Conservation (phyloP, 768 basidiomycete species). For the Suillus lakei region DNA sequence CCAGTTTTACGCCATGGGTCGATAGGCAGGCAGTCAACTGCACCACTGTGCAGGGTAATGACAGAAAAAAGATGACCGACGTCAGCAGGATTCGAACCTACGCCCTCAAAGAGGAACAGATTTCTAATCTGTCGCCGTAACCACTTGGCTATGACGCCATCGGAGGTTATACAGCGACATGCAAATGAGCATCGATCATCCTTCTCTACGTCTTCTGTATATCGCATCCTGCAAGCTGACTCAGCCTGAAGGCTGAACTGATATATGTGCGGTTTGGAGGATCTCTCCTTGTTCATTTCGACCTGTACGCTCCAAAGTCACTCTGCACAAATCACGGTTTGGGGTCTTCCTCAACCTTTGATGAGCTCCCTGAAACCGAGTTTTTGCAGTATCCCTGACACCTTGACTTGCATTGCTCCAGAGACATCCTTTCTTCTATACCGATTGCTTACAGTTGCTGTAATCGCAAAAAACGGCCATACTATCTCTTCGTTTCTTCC, state of each 20-base stretch:
- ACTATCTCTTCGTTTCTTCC: conserved; percentile 41
- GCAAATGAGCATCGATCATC: background rate
- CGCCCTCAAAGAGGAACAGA: conserved; percentile 73
- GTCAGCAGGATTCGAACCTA: conserved; percentile 73
- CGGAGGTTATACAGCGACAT: background rate
- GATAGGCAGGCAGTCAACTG: background rate
- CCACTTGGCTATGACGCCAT: conserved; percentile 72
- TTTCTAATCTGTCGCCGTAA: conserved; percentile 79
- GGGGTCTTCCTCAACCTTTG: too few species aligned
- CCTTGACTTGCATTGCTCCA: background rate
- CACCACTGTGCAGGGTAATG: background rate
- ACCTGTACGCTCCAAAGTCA: background rate
- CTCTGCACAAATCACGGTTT: background rate
- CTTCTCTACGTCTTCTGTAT: background rate
- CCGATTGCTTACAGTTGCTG: background rate
- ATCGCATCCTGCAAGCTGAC: too few species aligned
- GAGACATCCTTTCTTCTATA: background rate
- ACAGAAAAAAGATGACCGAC: conserved; percentile 43
- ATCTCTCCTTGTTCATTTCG: background rate
- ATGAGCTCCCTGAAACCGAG: too few species aligned
- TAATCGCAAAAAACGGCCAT: conserved; percentile 27
- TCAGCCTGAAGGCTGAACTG: too few species aligned
- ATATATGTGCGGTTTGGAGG: background rate
- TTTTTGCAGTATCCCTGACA: background rate
- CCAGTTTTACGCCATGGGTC: background rate